Base-by-base conservation (phyloP, 495 filamentous ascomycete species). In the Podospora bellae-mahoneyi region DNA sequence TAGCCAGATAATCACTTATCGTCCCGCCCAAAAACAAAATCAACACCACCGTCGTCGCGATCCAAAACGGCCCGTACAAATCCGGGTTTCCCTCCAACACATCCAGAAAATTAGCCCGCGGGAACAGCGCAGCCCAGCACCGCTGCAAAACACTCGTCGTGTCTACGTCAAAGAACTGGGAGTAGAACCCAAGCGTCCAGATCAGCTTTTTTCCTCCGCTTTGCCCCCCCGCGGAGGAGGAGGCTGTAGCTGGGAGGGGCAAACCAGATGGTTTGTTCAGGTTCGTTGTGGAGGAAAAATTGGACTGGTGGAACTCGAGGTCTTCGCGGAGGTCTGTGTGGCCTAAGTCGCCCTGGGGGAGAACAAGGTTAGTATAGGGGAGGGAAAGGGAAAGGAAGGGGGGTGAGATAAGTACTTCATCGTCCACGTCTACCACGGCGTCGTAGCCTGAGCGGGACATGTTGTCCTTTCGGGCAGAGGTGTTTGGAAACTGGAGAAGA, bases 251-350 rank as follows among this genome's bases (percentile, higher is more conserved):
- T 61, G 90, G 89, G 23, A 89, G 85, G 53, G 91, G 90, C 3
- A 87, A 84, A 19, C 87, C 81, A 19, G 20, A 23, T 23, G 53
- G 19, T 26, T 59, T 66, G 67, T 62, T 58, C 60, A 34, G 64
- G 15, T 65, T 54, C 32, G 32, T 32, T 19, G 60, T 81, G 71
- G 85, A 78, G 69, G 73, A 77, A 78, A 84, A 85, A 76, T 79
- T 86, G 57, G 93, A 97, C 72, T 91, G 88, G 85, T 99, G 95
- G 83, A 99, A 99, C 86, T 98, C 96, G 70, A 98, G 93, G 82
- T 98, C 96, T 76, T 97, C 94, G 84, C 97, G 92, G 15, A 98
- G 89, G 79, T 99, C 95, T 44, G 95, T 98, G 81, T 97, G 92
- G 73, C 95, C 95, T 68, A 99, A 90, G 82, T 99, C 95, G 78